Evolutionary conservation across 1,139 yeast genomes (phyloP).

Genomic region (Debaryomycetaceae sp.): DNA sequence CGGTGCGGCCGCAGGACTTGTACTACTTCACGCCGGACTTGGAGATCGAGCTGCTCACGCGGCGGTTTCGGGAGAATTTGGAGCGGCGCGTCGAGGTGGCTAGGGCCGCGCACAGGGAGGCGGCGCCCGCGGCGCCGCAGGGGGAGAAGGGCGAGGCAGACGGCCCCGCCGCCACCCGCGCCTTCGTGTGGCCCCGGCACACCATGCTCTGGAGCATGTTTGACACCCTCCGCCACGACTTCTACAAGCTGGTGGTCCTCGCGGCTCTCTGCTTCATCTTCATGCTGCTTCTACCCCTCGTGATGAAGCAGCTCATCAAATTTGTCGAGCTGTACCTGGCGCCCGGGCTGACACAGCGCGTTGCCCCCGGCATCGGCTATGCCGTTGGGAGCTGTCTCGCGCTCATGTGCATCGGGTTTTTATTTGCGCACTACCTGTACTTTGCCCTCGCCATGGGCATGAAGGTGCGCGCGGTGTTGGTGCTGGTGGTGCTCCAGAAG

Average conservation of each 20-base stretch:
- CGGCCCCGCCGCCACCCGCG: too few species aligned
- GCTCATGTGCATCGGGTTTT: slow-evolving; percentile 11
- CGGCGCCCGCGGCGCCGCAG: neutral
- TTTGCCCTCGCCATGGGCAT: slow-evolving; percentile 19
- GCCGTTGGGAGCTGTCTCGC: slow-evolving; percentile 23
- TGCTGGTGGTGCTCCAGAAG: slow-evolving; percentile 16
- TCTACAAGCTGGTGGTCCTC: slow-evolving; percentile 3
- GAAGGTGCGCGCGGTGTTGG: slow-evolving; percentile 16
- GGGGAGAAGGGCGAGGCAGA: slow-evolving; percentile 7
- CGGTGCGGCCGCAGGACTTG: slow-evolving; percentile 36
- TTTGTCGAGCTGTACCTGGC: slow-evolving; percentile 31
- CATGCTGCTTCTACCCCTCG: slow-evolving; percentile 23
- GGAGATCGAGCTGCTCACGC: slow-evolving; percentile 24
- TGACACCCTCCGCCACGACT: slow-evolving; percentile 4
- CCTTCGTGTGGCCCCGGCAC: slow-evolving; percentile 12
- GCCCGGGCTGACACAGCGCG: slow-evolving; percentile 13
- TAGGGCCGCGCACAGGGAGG: slow-evolving; percentile 4
- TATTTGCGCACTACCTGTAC: slow-evolving; percentile 21
- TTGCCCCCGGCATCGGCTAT: slow-evolving; percentile 56
- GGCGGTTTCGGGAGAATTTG: slow-evolving; percentile 18
- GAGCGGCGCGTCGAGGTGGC: slow-evolving; percentile 13
- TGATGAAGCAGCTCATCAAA: slow-evolving; percentile 50
- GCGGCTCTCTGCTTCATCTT: slow-evolving; percentile 4
- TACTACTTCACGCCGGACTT: slow-evolving; percentile 27
- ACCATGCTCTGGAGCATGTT: slow-evolving; percentile 9